Conservation (phyloP, 306 rosid genomes). For the Trifolium subterraneum region DNA sequence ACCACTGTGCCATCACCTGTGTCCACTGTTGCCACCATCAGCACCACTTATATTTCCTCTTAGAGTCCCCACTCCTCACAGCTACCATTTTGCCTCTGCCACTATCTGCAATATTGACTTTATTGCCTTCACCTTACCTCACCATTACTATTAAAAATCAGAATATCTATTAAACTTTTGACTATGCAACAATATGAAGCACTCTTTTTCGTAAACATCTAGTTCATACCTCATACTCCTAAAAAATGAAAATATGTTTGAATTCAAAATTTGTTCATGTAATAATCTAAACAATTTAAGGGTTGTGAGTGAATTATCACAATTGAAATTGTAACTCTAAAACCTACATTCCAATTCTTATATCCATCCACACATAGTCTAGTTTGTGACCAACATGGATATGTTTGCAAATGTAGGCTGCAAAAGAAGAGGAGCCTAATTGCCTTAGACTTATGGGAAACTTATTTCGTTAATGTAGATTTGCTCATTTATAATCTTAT, state of each 20-base stretch:
- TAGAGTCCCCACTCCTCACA: not conserved
- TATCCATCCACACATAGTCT: not conserved
- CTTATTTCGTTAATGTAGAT: conserved; percentile 10
- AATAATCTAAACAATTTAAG: not conserved
- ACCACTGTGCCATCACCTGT: not conserved
- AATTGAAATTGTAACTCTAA: conserved; percentile 9
- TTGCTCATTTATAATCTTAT: conserved; percentile 2
- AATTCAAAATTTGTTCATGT: not conserved
- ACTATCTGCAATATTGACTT: not conserved
- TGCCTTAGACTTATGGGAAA: not conserved
- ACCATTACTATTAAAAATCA: not conserved
- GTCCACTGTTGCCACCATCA: not conserved
- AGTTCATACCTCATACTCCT: not conserved
- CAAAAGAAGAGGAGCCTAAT: not conserved
- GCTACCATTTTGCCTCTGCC: not conserved
- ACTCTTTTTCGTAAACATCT: not conserved
- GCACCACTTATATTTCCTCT: not conserved
- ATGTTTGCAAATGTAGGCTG: not conserved
- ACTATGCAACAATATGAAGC: not conserved
- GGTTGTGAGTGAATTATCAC: not conserved
- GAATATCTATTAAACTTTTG: not conserved
- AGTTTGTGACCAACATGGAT: not conserved
- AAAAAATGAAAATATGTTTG: not conserved
- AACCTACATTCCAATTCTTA: not conserved
- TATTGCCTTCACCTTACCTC: not conserved